Conservation (phyloP, 805 yeast species). For the Cyberlindnera suaveolens region DNA sequence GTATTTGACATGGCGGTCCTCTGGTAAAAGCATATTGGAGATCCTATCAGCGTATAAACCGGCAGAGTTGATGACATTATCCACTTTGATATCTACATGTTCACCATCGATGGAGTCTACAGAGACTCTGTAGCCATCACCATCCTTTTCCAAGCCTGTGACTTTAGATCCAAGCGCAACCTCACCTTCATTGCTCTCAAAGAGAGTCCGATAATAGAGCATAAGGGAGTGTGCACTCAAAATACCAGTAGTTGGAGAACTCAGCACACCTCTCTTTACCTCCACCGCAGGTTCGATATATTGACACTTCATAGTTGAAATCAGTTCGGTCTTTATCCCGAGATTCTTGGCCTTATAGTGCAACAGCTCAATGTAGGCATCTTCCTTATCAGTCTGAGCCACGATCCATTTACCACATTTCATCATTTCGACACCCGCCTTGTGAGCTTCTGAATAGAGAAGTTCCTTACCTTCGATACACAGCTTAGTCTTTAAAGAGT, state of each 20-base stretch:
- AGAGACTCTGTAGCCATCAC: conserved; percentile 26
- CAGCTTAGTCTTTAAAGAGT: conserved; percentile 57
- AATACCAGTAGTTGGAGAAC: conserved; percentile 82
- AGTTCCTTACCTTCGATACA: conserved; percentile 72
- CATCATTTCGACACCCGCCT: conserved; percentile 48
- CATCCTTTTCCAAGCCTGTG: conserved; percentile 25
- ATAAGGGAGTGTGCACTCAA: conserved; percentile 74
- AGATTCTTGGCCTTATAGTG: conserved; percentile 42
- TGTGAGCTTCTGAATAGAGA: conserved; percentile 43
- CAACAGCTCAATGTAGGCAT: conserved; percentile 49
- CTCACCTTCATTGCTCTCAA: conserved; percentile 59
- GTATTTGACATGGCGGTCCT: conserved; percentile 47
- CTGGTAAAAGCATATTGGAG: conserved; percentile 64
- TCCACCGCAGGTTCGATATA: conserved; percentile 57
- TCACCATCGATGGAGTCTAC: conserved; percentile 26
- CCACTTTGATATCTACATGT: conserved; percentile 40
- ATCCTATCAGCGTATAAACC: conserved; percentile 73
- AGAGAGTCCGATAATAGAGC: conserved; percentile 46
- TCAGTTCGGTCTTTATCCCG: conserved; percentile 54
- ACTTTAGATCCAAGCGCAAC: conserved; percentile 60
- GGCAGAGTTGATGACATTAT: conserved; percentile 67
- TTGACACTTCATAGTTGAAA: conserved; percentile 40
- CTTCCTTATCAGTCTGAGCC: conserved; percentile 67
- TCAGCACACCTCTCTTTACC: conserved; percentile 56
- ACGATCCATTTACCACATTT: conserved; percentile 84